Conservation (phyloP, 345 rosid genomes). For the Euphorbia pulcherrima region DNA sequence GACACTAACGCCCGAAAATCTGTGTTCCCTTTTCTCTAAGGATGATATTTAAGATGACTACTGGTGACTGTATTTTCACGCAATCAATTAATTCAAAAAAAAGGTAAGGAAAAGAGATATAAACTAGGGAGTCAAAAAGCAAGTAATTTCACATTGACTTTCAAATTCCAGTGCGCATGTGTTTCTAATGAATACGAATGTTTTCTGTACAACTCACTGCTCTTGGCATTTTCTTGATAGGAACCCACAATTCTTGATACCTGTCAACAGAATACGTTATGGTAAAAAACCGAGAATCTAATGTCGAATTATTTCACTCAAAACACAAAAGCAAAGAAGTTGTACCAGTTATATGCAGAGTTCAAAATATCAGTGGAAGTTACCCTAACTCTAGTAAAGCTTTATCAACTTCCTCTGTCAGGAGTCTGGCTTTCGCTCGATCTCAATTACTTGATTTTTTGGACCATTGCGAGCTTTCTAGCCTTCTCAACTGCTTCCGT, state of each 20-base stretch:
- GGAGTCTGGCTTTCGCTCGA: background rate
- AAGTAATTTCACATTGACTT: background rate
- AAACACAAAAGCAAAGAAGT: background rate
- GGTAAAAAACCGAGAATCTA: background rate
- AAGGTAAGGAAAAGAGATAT: background rate
- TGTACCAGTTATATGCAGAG: background rate
- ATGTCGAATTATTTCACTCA: too few species aligned
- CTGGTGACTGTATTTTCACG: background rate
- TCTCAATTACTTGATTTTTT: background rate
- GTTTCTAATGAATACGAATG: background rate
- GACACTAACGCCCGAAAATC: background rate
- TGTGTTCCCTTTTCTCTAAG: background rate
- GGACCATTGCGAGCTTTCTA: slow-evolving; percentile 16
- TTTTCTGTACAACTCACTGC: background rate
- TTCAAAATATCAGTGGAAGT: background rate
- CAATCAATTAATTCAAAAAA: background rate
- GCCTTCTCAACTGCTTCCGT: slow-evolving; percentile 46
- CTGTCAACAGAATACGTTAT: background rate
- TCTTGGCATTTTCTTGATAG: background rate
- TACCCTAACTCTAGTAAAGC: background rate
- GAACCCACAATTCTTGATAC: background rate
- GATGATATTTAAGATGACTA: background rate
- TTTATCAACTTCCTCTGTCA: background rate
- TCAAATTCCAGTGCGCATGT: background rate
- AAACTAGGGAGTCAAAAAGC: background rate